Percentiles rank a stretch among this genome's conserved stretches.
Evolutionary conservation across 164 flowering plant species (phyloP).

Genomic region (Aristolochia contorta): DNA sequence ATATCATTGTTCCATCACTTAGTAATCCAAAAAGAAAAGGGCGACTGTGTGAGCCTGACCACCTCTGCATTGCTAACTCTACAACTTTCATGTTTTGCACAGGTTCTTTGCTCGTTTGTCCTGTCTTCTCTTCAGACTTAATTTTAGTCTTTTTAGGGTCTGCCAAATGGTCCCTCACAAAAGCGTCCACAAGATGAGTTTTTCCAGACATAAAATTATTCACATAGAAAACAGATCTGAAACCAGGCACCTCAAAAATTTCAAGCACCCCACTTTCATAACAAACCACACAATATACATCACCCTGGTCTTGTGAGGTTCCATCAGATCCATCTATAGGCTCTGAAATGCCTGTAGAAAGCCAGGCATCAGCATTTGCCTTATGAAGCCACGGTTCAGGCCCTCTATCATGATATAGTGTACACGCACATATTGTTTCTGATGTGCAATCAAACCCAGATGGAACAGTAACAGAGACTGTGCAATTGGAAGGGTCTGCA

Average conservation of each 20-base stretch:
- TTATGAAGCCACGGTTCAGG: conserved; percentile 95
- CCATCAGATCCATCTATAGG: conserved; percentile 88
- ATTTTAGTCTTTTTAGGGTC: conserved; percentile 22
- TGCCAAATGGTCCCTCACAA: conserved; percentile 22
- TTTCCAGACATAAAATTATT: conserved; percentile 77
- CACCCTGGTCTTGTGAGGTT: conserved; percentile 67
- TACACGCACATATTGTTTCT: conserved; percentile 62
- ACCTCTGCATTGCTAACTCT: conserved; percentile 87
- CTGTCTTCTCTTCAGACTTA: conserved; percentile 31
- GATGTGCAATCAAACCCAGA: conserved; percentile 50
- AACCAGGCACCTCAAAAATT: conserved; percentile 90
- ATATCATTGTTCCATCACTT: conserved; percentile 84
- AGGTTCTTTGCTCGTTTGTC: conserved; percentile 51
- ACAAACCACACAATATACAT: conserved; percentile 84
- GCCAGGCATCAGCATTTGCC: conserved; percentile 98
- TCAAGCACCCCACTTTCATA: conserved; percentile 79
- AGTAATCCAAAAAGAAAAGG: conserved; percentile 81
- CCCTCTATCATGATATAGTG: conserved; percentile 91
- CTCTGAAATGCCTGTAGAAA: conserved; percentile 76
- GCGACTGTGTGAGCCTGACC: conserved; percentile 73
- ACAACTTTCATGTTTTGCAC: conserved; percentile 52
- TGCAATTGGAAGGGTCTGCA: conserved; percentile 77
- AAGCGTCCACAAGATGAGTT: conserved; percentile 50
- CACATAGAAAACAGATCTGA: conserved; percentile 67
- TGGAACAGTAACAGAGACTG: conserved; percentile 55